Evolutionary conservation across 805 yeast genomes (phyloP).

Genomic region (Kuraishia molischiana): DNA sequence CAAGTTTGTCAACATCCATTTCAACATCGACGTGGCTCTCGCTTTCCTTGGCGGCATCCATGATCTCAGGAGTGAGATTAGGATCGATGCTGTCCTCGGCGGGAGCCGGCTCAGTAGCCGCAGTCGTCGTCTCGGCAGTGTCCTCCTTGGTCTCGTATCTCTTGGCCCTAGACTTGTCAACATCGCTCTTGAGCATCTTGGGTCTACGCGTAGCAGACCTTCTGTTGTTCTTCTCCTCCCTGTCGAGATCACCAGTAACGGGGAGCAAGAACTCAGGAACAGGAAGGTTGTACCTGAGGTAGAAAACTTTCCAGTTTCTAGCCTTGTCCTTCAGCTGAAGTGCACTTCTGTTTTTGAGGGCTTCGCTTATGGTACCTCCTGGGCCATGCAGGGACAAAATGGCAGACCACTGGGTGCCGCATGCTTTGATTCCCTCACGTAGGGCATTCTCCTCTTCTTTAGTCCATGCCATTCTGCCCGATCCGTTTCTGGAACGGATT

Average conservation of each 20-base stretch:
- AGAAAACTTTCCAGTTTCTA: constrained; percentile 87
- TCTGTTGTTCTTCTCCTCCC: constrained; percentile 4
- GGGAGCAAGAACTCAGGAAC: constrained; percentile 72
- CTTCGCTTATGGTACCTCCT: constrained; percentile 81
- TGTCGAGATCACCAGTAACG: constrained; percentile 80
- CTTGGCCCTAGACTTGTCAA: background rate
- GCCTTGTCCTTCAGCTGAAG: constrained; percentile 95
- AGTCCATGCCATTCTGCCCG: constrained; percentile 66
- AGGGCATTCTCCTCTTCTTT: constrained; percentile 82
- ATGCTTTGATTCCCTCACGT: constrained; percentile 64
- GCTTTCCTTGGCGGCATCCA: background rate
- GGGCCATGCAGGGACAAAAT: constrained; percentile 88
- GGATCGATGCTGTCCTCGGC: background rate
- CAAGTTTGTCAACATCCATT: too few species aligned
- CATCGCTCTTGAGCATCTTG: background rate
- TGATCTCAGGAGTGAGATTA: background rate
- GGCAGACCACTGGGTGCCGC: constrained; percentile 93
- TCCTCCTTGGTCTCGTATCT: background rate
- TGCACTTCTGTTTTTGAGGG: constrained; percentile 78
- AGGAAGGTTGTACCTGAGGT: constrained; percentile 61
- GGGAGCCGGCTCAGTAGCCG: background rate
- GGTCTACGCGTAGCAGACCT: background rate
- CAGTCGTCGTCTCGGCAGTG: background rate
- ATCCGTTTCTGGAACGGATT: background rate
- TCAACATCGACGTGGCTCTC: background rate